Conservation (phyloP, 192 early-diverging fungal genomes). For the Gonapodya prolifera region DNA sequence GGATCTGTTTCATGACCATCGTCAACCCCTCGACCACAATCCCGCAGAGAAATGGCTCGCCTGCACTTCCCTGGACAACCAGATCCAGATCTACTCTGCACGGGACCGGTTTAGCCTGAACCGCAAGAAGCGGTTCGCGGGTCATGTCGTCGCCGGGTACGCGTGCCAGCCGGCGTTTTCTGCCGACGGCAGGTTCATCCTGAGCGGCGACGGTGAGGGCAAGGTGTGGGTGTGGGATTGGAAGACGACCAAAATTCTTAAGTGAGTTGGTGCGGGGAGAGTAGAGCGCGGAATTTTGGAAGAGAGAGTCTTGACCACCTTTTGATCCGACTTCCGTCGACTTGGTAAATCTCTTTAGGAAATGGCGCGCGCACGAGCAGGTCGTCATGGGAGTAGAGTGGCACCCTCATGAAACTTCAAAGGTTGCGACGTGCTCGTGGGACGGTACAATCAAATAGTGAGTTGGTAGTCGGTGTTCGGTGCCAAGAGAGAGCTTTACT, state of each 20-base stretch:
- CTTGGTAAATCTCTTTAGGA: too few species aligned
- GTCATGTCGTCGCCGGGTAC: slow-evolving; percentile 92
- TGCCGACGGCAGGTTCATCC: slow-evolving; percentile 76
- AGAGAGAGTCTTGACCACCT: too few species aligned
- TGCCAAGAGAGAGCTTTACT: too few species aligned
- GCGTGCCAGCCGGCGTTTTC: slow-evolving; percentile 90
- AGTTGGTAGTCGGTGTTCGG: too few species aligned
- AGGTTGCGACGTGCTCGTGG: slow-evolving; percentile 89
- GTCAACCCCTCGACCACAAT: slow-evolving; percentile 1
- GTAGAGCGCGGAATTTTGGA: too few species aligned
- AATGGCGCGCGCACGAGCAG: slow-evolving; percentile 81
- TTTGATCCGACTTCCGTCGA: too few species aligned
- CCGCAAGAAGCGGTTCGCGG: slow-evolving; percentile 80
- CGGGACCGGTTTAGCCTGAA: slow-evolving; percentile 75
- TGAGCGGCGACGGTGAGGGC: slow-evolving; percentile 86
- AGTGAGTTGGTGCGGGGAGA: too few species aligned
- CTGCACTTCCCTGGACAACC: slow-evolving; percentile 91
- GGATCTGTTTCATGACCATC: background rate
- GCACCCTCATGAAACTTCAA: slow-evolving; percentile 88
- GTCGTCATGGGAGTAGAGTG: slow-evolving; percentile 86
- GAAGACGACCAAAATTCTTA: slow-evolving; percentile 75
- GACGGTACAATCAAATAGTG: slow-evolving; percentile 83
- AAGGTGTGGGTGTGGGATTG: slow-evolving; percentile 95
- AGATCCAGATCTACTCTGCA: slow-evolving; percentile 80
- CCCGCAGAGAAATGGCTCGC: slow-evolving; percentile 79